phyloP scores from a whole-genome alignment of 2,329 filamentous ascomycete species.

The Neonectria coccinea region DNA sequence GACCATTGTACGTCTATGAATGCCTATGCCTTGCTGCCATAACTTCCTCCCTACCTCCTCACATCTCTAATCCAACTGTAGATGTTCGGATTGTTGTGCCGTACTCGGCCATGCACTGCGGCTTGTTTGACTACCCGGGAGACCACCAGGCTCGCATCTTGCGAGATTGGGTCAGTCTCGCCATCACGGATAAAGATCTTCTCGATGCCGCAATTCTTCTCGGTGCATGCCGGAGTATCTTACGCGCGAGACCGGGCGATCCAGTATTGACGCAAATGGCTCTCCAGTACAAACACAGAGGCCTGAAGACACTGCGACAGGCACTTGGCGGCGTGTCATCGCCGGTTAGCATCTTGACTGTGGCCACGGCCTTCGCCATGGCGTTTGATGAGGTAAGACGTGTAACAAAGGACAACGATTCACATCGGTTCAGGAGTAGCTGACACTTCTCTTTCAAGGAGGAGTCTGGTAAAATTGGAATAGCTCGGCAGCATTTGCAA shows the following conservation, averaged over 20 bases:
- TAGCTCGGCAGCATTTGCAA: conserved; percentile 7
- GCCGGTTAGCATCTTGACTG: neutral
- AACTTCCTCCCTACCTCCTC: neutral
- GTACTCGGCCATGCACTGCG: neutral
- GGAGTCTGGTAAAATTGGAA: neutral
- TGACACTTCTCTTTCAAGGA: neutral
- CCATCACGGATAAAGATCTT: conserved; percentile 21
- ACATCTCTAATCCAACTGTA: neutral
- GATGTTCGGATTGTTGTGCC: conserved; percentile 23
- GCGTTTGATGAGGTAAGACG: conserved; percentile 24
- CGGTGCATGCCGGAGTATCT: neutral
- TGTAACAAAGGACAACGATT: neutral
- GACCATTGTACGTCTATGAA: conserved; percentile 18
- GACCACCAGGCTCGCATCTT: conserved; percentile 1
- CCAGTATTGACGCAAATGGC: neutral
- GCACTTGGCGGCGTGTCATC: neutral
- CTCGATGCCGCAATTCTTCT: conserved; percentile 22
- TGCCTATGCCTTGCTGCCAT: neutral
- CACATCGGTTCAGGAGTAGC: neutral
- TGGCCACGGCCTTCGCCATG: conserved; percentile 19
- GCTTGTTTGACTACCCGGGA: conserved; percentile 1
- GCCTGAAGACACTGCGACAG: conserved; percentile 2
- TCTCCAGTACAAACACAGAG: conserved; percentile 24
- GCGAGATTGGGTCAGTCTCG: conserved; percentile 27
- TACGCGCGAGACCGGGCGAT: neutral